Conservation (phyloP, 23 red algal species). For the Gracilaria caudata region DNA sequence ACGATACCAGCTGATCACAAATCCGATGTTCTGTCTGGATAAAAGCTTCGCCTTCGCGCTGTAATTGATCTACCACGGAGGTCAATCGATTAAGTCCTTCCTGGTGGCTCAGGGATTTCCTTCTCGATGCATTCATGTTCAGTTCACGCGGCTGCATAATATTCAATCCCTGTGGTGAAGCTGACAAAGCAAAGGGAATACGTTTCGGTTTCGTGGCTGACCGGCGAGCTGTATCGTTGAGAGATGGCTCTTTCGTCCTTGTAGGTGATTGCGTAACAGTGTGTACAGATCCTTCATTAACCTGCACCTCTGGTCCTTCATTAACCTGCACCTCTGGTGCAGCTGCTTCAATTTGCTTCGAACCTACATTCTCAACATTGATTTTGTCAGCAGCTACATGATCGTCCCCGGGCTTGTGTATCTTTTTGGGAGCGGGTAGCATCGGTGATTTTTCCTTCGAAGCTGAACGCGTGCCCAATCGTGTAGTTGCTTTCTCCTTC, state of each 20-base stretch:
- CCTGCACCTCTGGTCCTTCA: neutral
- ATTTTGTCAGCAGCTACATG: neutral
- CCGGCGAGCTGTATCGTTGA: neutral
- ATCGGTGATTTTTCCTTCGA: neutral
- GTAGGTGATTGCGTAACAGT: neutral
- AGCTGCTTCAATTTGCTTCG: neutral
- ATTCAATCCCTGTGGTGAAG: neutral
- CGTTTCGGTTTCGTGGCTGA: constrained; percentile 4
- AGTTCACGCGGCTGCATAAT: neutral
- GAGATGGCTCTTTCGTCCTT: neutral
- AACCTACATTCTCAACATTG: neutral
- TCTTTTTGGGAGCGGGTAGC: neutral
- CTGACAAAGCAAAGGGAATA: neutral
- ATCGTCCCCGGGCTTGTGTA: neutral
- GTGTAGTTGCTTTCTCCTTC: neutral
- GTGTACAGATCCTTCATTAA: neutral
- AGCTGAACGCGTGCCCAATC: neutral
- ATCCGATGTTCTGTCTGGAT: constrained; percentile 1
- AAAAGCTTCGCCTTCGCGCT: constrained; percentile 8
- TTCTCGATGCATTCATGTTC: neutral
- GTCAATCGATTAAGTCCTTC: constrained; percentile 19
- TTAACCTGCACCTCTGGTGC: neutral
- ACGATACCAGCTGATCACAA: constrained; percentile 11
- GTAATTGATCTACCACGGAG: constrained; percentile 16
- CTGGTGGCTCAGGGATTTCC: neutral